Conservation (phyloP, 2,329 filamentous ascomycete genomes). For the Stemphylium beticola region DNA sequence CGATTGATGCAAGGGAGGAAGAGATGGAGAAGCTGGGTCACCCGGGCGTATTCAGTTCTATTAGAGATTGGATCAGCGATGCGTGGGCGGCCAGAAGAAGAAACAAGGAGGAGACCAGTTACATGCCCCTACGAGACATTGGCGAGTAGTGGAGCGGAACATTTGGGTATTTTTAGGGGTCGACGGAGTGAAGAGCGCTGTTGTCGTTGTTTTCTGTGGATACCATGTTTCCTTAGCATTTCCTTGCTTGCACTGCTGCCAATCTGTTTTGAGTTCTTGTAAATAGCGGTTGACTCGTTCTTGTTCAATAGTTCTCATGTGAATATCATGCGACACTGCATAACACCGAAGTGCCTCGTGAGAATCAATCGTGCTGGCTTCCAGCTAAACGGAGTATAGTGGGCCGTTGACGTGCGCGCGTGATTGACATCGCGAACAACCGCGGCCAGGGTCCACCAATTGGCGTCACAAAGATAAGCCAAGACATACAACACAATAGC, state of each 20-base stretch:
- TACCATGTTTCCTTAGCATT: slow-evolving; percentile 13
- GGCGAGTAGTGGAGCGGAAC: slow-evolving; percentile 30
- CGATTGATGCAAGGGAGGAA: slow-evolving; percentile 36
- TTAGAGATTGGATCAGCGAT: slow-evolving; percentile 39
- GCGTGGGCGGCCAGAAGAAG: slow-evolving; percentile 44
- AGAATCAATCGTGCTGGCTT: no score
- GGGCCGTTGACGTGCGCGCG: slow-evolving; percentile 17
- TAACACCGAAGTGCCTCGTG: neutral
- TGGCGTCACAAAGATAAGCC: slow-evolving; percentile 32
- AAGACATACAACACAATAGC: slow-evolving; percentile 25
- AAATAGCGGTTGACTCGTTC: slow-evolving; percentile 7
- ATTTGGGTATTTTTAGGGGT: neutral
- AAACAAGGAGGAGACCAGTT: slow-evolving; percentile 50
- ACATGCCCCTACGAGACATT: slow-evolving; percentile 55
- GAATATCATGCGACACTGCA: neutral
- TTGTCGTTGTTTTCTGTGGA: slow-evolving; percentile 6
- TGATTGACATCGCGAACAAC: slow-evolving; percentile 22
- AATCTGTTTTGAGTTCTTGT: slow-evolving; percentile 1
- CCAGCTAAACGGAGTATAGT: slow-evolving; percentile 5
- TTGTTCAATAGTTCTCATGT: neutral
- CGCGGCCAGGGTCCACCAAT: slow-evolving; percentile 24
- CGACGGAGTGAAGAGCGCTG: neutral
- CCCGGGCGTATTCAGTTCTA: slow-evolving; percentile 29
- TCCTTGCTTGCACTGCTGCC: neutral
- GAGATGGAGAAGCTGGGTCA: slow-evolving; percentile 31